These are phyloP conservation scores for Helenozyma rhizophorensis DNA, from an alignment of 805 yeast species.

Conservation along the genomic window DNA sequence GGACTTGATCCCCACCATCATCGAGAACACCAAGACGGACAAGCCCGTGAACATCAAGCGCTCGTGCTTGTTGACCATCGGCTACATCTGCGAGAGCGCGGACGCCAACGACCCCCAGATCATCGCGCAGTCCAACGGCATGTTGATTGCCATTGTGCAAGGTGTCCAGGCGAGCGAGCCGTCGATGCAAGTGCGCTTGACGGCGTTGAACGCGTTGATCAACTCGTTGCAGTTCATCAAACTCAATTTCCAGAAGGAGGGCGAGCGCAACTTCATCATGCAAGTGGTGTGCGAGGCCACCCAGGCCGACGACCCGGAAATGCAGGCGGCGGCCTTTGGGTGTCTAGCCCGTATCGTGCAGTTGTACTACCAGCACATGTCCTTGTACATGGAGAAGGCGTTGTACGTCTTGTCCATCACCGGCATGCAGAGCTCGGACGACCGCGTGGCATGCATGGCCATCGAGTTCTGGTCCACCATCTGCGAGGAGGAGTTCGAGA, in stretches of 20 bases:
- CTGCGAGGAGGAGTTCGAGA: slow-evolving; percentile 94
- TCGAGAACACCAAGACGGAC: slow-evolving; percentile 78
- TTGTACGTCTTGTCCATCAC: slow-evolving; percentile 81
- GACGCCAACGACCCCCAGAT: slow-evolving; percentile 78
- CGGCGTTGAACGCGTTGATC: slow-evolving; percentile 89
- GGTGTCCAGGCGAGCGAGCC: slow-evolving; percentile 88
- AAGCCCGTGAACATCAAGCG: slow-evolving; percentile 78
- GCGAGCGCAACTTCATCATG: slow-evolving; percentile 96
- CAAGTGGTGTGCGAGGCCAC: slow-evolving; percentile 99
- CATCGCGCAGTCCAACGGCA: slow-evolving; percentile 82
- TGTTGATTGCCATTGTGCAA: slow-evolving; percentile 91
- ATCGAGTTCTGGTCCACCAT: slow-evolving; percentile 99
- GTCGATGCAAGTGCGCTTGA: slow-evolving; percentile 67
- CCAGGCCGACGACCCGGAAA: slow-evolving; percentile 75
- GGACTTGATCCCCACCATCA: slow-evolving; percentile 75
- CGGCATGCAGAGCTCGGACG: slow-evolving; percentile 85
- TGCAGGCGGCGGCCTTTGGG: slow-evolving; percentile 94
- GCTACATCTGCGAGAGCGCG: slow-evolving; percentile 93
- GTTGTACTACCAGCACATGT: slow-evolving; percentile 83
- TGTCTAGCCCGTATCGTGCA: slow-evolving; percentile 91
- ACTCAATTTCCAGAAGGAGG: slow-evolving; percentile 84
- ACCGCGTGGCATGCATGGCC: slow-evolving; percentile 94
- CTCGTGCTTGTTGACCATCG: slow-evolving; percentile 83
- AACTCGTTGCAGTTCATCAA: slow-evolving; percentile 88
- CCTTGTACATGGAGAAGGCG: slow-evolving; percentile 96